Conservation (phyloP, 805 yeast species). For the Yamadazyma laniorum region DNA sequence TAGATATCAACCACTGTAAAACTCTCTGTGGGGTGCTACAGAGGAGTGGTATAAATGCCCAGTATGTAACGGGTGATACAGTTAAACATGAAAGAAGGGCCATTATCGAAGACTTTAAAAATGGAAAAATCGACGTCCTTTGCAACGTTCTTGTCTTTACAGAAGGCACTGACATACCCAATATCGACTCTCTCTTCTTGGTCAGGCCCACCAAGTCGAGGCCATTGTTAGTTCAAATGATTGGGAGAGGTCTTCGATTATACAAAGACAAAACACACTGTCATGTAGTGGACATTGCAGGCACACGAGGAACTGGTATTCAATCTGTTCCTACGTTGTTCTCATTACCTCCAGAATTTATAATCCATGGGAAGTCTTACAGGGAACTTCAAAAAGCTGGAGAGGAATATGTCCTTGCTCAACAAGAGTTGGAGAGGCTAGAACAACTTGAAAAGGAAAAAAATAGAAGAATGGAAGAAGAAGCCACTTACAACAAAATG, state of each 20-base stretch:
- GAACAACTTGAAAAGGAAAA: conserved; percentile 11
- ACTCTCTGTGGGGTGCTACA: conserved; percentile 53
- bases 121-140: conserved; percentile 65
- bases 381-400: conserved; percentile 13
- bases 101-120: conserved; percentile 56
- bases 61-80: conserved; percentile 69
- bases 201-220: conserved; percentile 81
- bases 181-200: conserved; percentile 74
- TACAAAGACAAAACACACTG: conserved; percentile 63
- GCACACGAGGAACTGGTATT: conserved; percentile 51
- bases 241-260: conserved; percentile 81
- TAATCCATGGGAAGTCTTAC: conserved; percentile 12
- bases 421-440: conserved; percentile 7
- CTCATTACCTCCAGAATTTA: conserved; percentile 23
- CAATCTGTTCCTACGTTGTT: conserved; percentile 55
- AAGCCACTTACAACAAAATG: conserved; percentile 12
- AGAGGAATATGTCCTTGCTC: conserved; percentile 9
- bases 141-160: conserved; percentile 89
- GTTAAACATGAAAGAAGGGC: conserved; percentile 47
- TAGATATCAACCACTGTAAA: conserved; percentile 65
- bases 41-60: conserved; percentile 62
- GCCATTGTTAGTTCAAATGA: conserved; percentile 76
- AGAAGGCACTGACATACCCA: conserved; percentile 94
- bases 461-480: conserved; percentile 13
- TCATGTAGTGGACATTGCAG: conserved; percentile 77